phyloP scores from a whole-genome alignment of 805 yeast genomes.

The Barnettozyma wickerhamii region DNA sequence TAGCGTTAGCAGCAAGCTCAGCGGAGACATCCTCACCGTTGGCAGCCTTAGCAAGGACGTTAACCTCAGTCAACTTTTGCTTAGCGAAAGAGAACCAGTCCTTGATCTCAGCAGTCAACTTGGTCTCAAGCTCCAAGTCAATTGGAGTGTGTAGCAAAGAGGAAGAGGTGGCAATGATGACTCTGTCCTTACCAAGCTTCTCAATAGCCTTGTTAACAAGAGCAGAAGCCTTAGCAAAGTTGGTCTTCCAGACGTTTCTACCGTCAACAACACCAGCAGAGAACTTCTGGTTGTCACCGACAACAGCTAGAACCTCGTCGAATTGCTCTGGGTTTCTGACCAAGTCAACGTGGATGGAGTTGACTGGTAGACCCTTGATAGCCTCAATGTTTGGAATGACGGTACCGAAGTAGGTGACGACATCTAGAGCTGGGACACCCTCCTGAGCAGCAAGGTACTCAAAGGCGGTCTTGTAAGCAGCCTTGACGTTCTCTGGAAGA shows the following conservation, averaged over 20 bases:
- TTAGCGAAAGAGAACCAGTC: conserved; percentile 99
- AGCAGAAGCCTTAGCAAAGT: conserved; percentile 81
- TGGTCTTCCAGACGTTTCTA: conserved; percentile 99
- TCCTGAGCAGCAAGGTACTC: conserved; percentile 63
- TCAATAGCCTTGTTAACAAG: conserved; percentile 78
- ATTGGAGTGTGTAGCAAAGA: conserved; percentile 98
- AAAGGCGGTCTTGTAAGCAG: conserved; percentile 86
- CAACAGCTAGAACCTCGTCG: conserved; percentile 60
- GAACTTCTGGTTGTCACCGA: conserved; percentile 77
- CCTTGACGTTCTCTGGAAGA: conserved; percentile 77
- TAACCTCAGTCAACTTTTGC: conserved; percentile 92
- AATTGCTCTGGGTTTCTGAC: conserved; percentile 96
- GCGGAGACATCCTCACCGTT: conserved; percentile 77
- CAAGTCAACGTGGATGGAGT: conserved; percentile 95
- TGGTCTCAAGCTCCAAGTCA: conserved; percentile 87
- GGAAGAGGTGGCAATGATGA: conserved; percentile 90
- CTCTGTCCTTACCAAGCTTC: conserved; percentile 82
- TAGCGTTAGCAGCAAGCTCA: conserved; percentile 80
- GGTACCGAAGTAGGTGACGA: conserved; percentile 97
- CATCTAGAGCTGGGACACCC: conserved; percentile 71
- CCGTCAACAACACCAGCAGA: conserved; percentile 98
- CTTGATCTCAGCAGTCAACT: conserved; percentile 86
- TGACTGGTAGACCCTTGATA: conserved; percentile 84
- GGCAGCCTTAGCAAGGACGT: conserved; percentile 80
- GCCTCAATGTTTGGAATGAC: conserved; percentile 94